Conservation (phyloP, 2,329 filamentous ascomycete genomes). For the Lachnellula hyalina region DNA sequence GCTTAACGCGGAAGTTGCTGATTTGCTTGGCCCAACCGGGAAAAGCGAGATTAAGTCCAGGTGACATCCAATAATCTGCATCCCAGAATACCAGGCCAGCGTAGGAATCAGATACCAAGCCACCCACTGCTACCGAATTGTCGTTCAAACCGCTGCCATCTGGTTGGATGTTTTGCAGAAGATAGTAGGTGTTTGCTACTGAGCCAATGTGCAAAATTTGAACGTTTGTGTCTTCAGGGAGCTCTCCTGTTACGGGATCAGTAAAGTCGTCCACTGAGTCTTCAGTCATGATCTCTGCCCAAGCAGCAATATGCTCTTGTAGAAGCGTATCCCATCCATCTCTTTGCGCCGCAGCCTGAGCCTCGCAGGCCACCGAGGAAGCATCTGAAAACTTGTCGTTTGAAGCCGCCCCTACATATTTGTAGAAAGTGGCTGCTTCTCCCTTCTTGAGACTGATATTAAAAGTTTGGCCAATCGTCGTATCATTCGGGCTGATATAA, state of each 20-base stretch:
- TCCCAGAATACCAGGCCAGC: constrained; percentile 47
- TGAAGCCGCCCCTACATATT: constrained; percentile 65
- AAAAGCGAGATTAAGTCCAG: constrained; percentile 58
- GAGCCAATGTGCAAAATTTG: constrained; percentile 48
- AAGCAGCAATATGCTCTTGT: constrained; percentile 53
- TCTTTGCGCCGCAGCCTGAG: constrained; percentile 44
- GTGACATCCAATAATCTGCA: constrained; percentile 37
- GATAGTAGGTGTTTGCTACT: constrained; percentile 50
- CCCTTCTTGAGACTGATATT: constrained; percentile 47
- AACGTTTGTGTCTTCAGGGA: constrained; percentile 54
- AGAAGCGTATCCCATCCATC: constrained; percentile 52
- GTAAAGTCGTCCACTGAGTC: constrained; percentile 60
- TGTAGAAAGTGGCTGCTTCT: constrained; percentile 51
- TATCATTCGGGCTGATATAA: constrained; percentile 51
- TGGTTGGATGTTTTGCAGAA: constrained; percentile 45
- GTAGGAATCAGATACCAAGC: constrained; percentile 62
- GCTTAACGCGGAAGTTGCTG: constrained; percentile 56
- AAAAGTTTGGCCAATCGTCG: constrained; percentile 59
- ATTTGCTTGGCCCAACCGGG: constrained; percentile 58
- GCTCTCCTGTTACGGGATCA: constrained; percentile 47
- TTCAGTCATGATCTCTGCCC: constrained; percentile 54
- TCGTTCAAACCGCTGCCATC: constrained; percentile 51
- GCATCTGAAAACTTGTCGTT: constrained; percentile 61
- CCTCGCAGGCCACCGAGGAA: constrained; percentile 47
- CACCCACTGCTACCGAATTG: constrained; percentile 63